Percentiles rank a stretch among this genome's conserved stretches.
Evolutionary conservation across 2,329 filamentous ascomycete genomes (phyloP).

Genomic region (Ophiostoma sp.): DNA sequence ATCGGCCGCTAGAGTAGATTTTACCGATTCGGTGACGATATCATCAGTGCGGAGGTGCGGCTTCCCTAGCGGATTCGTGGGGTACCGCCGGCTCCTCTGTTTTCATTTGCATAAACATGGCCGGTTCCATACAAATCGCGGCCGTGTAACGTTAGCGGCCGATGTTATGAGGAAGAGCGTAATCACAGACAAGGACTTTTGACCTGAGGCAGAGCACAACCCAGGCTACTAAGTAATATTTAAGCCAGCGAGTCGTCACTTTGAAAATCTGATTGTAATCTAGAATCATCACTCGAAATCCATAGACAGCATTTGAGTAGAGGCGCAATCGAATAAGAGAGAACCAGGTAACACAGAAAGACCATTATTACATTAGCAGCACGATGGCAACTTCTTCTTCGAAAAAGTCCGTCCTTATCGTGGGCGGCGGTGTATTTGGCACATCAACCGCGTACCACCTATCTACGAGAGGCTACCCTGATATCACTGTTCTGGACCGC

Average conservation of each 20-base stretch:
- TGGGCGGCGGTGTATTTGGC: background rate
- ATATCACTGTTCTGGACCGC: background rate
- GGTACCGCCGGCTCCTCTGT: background rate
- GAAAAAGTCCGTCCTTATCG: background rate
- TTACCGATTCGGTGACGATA: background rate
- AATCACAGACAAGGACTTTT: background rate
- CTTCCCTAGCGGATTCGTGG: background rate
- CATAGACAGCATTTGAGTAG: too few relatives aligned
- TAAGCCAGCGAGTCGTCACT: too few relatives aligned
- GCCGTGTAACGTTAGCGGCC: background rate
- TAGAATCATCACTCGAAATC: too few relatives aligned
- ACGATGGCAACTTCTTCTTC: background rate
- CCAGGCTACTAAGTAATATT: too few relatives aligned
- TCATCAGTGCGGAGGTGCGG: background rate
- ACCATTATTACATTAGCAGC: too few relatives aligned
- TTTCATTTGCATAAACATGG: background rate
- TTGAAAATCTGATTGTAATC: too few relatives aligned
- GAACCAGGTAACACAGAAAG: background rate
- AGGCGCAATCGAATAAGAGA: background rate
- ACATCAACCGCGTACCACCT: conserved; percentile 3
- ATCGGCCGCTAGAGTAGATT: background rate
- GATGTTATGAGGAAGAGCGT: background rate
- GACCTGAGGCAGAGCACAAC: too few relatives aligned
- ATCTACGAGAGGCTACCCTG: background rate
- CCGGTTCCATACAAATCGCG: background rate